phyloP scores from a whole-genome alignment of 345 rosid species.

The Salix caprea region DNA sequence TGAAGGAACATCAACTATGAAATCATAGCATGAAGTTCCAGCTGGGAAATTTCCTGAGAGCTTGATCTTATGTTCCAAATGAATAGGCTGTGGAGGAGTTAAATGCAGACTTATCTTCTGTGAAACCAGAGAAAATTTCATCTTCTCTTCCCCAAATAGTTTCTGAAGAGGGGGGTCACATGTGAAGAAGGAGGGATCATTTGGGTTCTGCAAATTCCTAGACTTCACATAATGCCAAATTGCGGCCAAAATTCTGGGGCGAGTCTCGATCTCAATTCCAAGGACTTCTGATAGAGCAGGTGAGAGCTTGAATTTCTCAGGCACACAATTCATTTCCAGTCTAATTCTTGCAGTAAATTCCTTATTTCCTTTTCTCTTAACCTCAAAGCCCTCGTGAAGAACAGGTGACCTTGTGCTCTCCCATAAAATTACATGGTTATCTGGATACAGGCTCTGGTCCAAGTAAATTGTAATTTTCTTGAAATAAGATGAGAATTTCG shows the following conservation, averaged over 20 bases:
- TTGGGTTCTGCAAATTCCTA: constrained; percentile 44
- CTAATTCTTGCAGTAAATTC: constrained; percentile 53
- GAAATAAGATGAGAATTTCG: constrained; percentile 52
- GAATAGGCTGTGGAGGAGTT: constrained; percentile 47
- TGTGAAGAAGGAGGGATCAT: constrained; percentile 41
- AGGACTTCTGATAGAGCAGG: constrained; percentile 44
- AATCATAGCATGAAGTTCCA: constrained; percentile 55
- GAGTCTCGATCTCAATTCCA: constrained; percentile 52
- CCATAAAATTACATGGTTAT: constrained; percentile 55
- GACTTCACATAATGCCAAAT: constrained; percentile 58
- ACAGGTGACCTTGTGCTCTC: constrained; percentile 50
- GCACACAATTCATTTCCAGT: constrained; percentile 50
- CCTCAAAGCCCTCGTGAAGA: constrained; percentile 58
- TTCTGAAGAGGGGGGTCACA: constrained; percentile 53
- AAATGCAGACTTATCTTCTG: constrained; percentile 48
- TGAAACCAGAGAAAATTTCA: constrained; percentile 44
- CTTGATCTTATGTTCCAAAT: constrained; percentile 55
- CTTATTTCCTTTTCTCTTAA: constrained; percentile 57
- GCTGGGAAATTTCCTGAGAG: constrained; percentile 49
- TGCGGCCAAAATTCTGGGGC: constrained; percentile 46
- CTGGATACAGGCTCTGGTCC: constrained; percentile 55
- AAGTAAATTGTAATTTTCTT: constrained; percentile 52
- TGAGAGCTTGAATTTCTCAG: constrained; percentile 55
- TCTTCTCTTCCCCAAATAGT: constrained; percentile 51
- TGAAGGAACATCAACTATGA: constrained; percentile 51